phyloP scores from a whole-genome alignment of 1,284 basidiomycete genomes.

The Sanghuangporus weigelae region DNA sequence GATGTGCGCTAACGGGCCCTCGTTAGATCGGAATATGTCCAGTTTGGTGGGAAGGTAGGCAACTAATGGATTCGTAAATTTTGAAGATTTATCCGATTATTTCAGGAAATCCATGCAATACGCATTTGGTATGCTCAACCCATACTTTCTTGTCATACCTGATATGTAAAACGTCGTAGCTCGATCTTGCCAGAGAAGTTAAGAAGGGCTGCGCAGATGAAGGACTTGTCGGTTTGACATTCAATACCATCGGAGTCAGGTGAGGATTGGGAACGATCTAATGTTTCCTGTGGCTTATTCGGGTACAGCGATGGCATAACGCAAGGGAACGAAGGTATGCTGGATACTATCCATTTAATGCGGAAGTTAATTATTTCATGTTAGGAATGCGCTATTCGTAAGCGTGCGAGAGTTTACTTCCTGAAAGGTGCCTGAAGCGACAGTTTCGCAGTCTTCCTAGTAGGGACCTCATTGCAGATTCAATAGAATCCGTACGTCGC shows the following conservation, averaged over 20 bases:
- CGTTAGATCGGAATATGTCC: conserved; percentile 75
- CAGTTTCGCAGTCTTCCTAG: conserved; percentile 62
- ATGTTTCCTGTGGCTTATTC: not conserved
- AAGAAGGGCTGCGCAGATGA: conserved; percentile 75
- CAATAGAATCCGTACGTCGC: conserved; percentile 69
- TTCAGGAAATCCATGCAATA: conserved; percentile 77
- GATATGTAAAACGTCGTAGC: conserved; percentile 34
- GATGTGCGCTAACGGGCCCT: conserved; percentile 7
- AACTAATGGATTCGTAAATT: conserved; percentile 14
- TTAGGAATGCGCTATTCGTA: conserved; percentile 79
- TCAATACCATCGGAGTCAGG: conserved; percentile 81
- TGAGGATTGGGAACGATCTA: conserved; percentile 23
- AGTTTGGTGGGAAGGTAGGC: conserved; percentile 80
- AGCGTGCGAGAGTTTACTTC: conserved; percentile 25
- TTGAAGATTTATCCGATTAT: not conserved
- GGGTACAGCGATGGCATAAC: conserved; percentile 67
- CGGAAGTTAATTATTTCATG: not conserved
- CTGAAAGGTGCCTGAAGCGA: not conserved
- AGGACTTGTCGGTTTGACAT: conserved; percentile 69
- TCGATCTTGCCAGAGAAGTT: conserved; percentile 69
- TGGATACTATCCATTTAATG: conserved; percentile 4
- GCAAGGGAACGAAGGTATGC: conserved; percentile 75
- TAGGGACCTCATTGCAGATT: conserved; percentile 88
- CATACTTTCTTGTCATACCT: not conserved
- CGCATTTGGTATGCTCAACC: conserved; percentile 52